These are phyloP conservation scores for Cynanchum wilfordii DNA, from an alignment of 257 asterid species.

Conservation along the genomic window DNA sequence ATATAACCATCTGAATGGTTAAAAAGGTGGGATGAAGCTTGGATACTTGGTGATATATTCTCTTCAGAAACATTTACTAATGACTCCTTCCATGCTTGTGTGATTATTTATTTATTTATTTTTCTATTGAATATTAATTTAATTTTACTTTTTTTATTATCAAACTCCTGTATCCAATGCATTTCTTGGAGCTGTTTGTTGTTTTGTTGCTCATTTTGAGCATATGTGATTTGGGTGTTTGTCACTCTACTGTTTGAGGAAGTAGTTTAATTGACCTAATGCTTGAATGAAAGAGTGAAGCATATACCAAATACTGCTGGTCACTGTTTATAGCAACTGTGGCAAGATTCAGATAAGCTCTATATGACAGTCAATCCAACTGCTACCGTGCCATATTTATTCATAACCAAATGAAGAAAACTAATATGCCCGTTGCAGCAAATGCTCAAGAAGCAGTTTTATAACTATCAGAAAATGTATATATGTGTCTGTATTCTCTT, in stretches of 20 bases:
- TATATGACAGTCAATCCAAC: too few relatives aligned
- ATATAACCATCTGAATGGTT: not conserved
- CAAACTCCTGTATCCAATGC: not conserved
- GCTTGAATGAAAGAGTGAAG: not conserved
- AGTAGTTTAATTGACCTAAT: not conserved
- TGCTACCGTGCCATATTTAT: too few relatives aligned
- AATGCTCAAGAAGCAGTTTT: too few relatives aligned
- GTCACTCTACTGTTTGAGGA: not conserved
- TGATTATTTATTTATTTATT: not conserved
- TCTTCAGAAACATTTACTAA: too few relatives aligned
- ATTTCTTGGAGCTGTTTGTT: not conserved
- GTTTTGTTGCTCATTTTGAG: not conserved
- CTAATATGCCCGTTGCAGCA: too few relatives aligned
- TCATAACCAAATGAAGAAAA: too few relatives aligned
- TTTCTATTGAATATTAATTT: not conserved
- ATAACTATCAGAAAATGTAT: not conserved
- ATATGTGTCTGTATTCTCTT: not conserved
- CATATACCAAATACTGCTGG: too few relatives aligned
- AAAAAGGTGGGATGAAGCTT: not conserved
- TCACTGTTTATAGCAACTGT: too few relatives aligned
- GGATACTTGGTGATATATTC: not conserved
- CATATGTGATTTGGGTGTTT: not conserved
- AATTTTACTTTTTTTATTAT: too few relatives aligned
- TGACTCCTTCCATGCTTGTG: not conserved
- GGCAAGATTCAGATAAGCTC: too few relatives aligned